Evolutionary conservation across 352 stramenopile genomes (phyloP), one percentile per base, ranked within the genome.

Genomic region (Globisporangium paroecandrum): DNA sequence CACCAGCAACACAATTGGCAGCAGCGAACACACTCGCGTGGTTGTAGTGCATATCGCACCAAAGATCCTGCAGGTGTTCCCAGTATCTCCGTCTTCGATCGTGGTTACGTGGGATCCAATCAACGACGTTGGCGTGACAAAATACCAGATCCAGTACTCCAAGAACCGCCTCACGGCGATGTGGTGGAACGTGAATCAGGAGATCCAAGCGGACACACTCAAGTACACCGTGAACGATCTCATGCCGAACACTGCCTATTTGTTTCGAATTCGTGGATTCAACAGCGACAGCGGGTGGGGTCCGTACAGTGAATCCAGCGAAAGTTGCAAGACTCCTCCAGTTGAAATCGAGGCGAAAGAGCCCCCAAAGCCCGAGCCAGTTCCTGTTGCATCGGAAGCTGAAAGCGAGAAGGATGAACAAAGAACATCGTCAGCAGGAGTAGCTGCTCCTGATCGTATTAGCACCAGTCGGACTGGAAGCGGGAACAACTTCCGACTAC

Each of bases 121-220:
- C 9, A 82, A 82, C 46, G 82, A 94, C 60, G 60, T 78, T 1
- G 71, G 71, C 0, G 73, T 93, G 32, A 76, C 69, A 0, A 90
- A 85, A 66, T 94, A 94, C 69, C 83, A 93, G 41, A 78, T 96
- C 49, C 89, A 96, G 68, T 95, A 89, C 56, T 75, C 77, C 0
- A 94, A 93, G 69, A 92, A 95, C 58, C 78, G 84, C 4, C 68
- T 95, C 25, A 78, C 87, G 6, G 82, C 85, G 7, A 89, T 93
- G 71, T 95, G 89, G 89, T 87, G 80, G 79, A 93, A 75, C 27
- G 72, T 87, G 1, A 93, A 90, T 57, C 73, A 89, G 18, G 86
- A 94, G 24, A 78, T 96, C 46, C 62, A 58, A 2, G 70, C 67
- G 1, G 75, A 91, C 24, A 91, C 75, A 25, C 73, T 85, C 3